A percentile compares a stretch with the other conserved stretches of the same genome.
phyloP scores from a whole-genome alignment of 2,329 filamentous ascomycete species.

The Arthroderma sp. region DNA sequence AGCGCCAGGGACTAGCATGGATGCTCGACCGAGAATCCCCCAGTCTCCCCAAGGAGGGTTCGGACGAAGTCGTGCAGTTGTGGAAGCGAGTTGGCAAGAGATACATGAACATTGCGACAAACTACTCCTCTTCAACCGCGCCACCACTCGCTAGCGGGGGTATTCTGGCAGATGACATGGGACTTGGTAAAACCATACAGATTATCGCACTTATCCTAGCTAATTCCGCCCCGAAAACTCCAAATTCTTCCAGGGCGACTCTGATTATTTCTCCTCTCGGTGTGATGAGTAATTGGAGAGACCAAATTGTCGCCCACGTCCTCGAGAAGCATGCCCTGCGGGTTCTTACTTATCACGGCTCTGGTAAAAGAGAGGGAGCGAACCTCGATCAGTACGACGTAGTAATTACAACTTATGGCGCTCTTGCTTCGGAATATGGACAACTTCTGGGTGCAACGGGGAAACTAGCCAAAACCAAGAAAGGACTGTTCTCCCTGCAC shows the following conservation, averaged over 20 bases:
- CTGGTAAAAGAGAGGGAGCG: constrained; percentile 43
- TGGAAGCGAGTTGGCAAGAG: constrained; percentile 51
- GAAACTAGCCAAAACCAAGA: constrained; percentile 30
- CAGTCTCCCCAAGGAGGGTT: constrained; percentile 46
- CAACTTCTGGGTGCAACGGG: constrained; percentile 35
- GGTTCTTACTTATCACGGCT: constrained; percentile 63
- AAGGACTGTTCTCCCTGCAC: constrained; percentile 49
- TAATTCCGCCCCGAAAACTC: constrained; percentile 34
- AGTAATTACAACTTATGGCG: constrained; percentile 75
- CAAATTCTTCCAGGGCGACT: constrained; percentile 47
- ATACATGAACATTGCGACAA: constrained; percentile 60
- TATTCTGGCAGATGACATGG: constrained; percentile 87
- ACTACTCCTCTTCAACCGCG: constrained; percentile 46
- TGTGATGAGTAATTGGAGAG: constrained; percentile 84
- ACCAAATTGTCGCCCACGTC: constrained; percentile 64
- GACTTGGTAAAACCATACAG: constrained; percentile 77
- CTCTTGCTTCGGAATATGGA: constrained; percentile 54
- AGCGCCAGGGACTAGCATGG: constrained; percentile 69
- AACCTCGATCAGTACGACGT: constrained; percentile 59
- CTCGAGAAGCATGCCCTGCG: constrained; percentile 49
- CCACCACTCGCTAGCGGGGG: constrained; percentile 65
- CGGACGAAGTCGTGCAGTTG: constrained; percentile 57
- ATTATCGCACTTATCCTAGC: constrained; percentile 66
- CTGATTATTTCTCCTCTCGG: constrained; percentile 71
- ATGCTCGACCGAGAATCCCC: constrained; percentile 66